Base-by-base conservation (phyloP, 164 flowering plant genomes). In the Euptelea pleiosperma region DNA sequence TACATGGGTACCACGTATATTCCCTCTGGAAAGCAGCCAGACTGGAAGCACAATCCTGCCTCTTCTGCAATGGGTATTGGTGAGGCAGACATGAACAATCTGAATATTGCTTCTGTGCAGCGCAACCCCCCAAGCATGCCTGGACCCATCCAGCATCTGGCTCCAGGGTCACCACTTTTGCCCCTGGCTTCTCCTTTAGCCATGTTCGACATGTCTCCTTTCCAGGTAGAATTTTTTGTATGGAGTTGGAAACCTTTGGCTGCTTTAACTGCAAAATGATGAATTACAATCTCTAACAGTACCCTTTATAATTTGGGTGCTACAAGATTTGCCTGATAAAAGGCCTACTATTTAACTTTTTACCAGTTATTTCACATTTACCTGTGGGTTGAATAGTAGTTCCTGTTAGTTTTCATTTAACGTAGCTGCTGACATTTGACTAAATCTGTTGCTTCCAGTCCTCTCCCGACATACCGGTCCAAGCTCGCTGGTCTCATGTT, bases 1-100 rank as follows among this genome's bases (percentile, higher is more conserved):
- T 88, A 82, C 67, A 88, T 90, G 99, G 99, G 99, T 42, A 62
- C 97, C 18, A 82, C 97, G 1, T 93, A 86, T 55, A 78, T 93
- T 43, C 92, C 99, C 12, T 88, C 97, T 49, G 94, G 89, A 39
- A 93, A 93, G 70, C 97, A 83, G 49, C 85, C 94, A 57, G 97
- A 93, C 64, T 93, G 98, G 98, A 89, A 89, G 72, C 91, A 84
- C 66, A 76, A 69, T 47, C 80, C 96, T 1, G 61, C 73, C 21
- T 77, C 95, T 55, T 73, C 92, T 53, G 67, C 82, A 4, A 57
- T 73, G 73, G 82, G 76, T 36, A 58, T 61, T 37, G 73, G 74
- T 54, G 96, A 87, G 21, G 91, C 82, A 21, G 87, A 83, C 24
- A 61, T 75, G 56, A 79, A 66, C 58, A 84, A 70, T 64, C 7